phyloP scores from a whole-genome alignment of 305 asterid genomes.

The Solanum aculeatissimum region DNA sequence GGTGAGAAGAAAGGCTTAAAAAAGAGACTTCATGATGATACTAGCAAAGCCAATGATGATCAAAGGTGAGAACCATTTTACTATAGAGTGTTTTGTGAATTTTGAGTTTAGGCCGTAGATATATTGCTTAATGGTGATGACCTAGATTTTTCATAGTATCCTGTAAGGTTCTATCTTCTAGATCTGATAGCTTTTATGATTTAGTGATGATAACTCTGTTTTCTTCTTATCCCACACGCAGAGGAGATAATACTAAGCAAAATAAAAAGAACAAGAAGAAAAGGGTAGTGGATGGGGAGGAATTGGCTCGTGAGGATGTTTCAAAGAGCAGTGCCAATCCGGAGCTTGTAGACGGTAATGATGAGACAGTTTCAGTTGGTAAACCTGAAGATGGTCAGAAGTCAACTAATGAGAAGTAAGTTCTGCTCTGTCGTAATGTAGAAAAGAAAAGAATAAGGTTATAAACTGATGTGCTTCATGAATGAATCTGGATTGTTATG shows the following conservation, averaged over 20 bases:
- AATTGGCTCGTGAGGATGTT: slow-evolving; percentile 15
- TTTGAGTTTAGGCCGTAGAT: background rate
- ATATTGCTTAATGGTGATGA: background rate
- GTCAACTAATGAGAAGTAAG: slow-evolving; percentile 47
- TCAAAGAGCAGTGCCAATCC: background rate
- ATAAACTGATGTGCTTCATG: background rate
- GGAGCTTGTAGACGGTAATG: slow-evolving; percentile 11
- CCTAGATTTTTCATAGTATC: background rate
- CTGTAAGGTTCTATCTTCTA: background rate
- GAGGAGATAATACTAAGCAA: slow-evolving; percentile 26
- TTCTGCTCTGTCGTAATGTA: background rate
- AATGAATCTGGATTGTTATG: background rate
- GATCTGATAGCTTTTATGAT: background rate
- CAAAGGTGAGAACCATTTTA: slow-evolving; percentile 29
- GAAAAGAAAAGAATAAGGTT: background rate
- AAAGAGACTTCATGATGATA: slow-evolving; percentile 49
- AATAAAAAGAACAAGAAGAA: slow-evolving; percentile 60
- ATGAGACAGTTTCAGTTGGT: slow-evolving; percentile 20
- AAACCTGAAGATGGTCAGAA: slow-evolving; percentile 27
- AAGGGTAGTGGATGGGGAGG: slow-evolving; percentile 26
- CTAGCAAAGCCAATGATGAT: slow-evolving; percentile 22
- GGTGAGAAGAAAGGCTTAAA: slow-evolving; percentile 15
- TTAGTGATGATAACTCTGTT: background rate
- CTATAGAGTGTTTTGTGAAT: background rate
- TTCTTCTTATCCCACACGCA: background rate